Percentiles rank a stretch among this genome's conserved stretches.
Conservation (phyloP, 1,284 basidiomycete genomes). For the Ganoderma boninense region DNA sequence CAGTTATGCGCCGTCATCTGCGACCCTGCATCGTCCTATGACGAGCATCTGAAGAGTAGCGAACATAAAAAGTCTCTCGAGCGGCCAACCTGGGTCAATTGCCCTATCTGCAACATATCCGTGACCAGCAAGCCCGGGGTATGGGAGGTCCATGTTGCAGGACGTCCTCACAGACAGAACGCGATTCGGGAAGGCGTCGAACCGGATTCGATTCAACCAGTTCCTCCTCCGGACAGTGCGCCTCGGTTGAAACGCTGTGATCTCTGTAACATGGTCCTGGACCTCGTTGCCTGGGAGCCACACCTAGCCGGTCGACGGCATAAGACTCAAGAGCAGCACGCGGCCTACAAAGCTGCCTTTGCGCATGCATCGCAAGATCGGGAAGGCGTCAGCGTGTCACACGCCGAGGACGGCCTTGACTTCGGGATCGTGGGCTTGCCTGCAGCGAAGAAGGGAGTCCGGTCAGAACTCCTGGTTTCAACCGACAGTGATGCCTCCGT, state of each 20-base stretch:
- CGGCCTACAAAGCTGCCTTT: constrained; percentile 32
- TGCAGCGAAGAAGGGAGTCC: constrained; percentile 37
- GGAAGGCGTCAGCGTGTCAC: constrained; percentile 35
- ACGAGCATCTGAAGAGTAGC: constrained; percentile 52
- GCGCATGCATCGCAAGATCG: constrained; percentile 38
- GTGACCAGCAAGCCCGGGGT: neutral
- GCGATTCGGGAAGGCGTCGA: neutral
- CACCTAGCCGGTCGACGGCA: constrained; percentile 18
- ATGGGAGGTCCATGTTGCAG: neutral
- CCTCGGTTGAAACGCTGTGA: neutral
- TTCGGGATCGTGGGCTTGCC: constrained; percentile 44
- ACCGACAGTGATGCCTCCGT: neutral
- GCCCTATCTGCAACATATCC: neutral
- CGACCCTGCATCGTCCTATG: constrained; percentile 20
- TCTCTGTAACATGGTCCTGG: constrained; percentile 37
- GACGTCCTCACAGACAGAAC: neutral
- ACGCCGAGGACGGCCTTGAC: constrained; percentile 38
- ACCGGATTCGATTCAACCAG: neutral
- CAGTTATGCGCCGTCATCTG: constrained; percentile 12
- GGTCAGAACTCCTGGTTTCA: constrained; percentile 1
- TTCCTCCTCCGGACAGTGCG: neutral
- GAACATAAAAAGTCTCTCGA: constrained; percentile 42
- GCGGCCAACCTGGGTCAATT: neutral
- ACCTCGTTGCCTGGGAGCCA: constrained; percentile 8
- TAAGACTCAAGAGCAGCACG: constrained; percentile 16